These are phyloP conservation scores for Starmerella gropengiesseri DNA, from an alignment of 805 yeast species.

Conservation along the genomic window DNA sequence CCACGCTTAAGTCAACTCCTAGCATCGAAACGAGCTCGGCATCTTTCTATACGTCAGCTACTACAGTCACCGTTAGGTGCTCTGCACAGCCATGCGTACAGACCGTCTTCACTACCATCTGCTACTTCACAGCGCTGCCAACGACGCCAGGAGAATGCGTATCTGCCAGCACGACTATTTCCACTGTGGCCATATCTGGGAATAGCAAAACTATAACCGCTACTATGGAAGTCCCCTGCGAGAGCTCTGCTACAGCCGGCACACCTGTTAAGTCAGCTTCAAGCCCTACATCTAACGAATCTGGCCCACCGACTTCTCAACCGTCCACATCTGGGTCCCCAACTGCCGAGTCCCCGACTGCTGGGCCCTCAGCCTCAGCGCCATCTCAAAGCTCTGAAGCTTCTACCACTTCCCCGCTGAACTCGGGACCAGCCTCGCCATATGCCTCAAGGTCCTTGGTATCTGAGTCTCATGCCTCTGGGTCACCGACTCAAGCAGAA, in stretches of 20 bases:
- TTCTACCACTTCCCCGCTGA: too few relatives aligned
- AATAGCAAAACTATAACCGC: conserved; percentile 8
- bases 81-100: conserved; percentile 10
- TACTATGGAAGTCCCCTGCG: conserved; percentile 9
- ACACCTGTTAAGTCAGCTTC: too few relatives aligned
- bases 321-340: too few relatives aligned
- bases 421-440: too few relatives aligned
- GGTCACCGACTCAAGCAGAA: too few relatives aligned
- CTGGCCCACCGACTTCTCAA: too few relatives aligned
- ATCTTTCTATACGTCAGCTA: neutral
- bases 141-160: conserved; percentile 11
- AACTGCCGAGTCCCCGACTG: too few relatives aligned
- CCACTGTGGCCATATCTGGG: conserved; percentile 13
- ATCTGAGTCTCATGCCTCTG: too few relatives aligned
- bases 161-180: conserved; percentile 7
- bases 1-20: neutral
- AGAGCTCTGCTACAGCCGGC: neutral
- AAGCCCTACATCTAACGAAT: too few relatives aligned
- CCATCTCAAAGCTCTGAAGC: too few relatives aligned
- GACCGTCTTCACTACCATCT: conserved; percentile 13
- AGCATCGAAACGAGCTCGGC: neutral
- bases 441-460: too few relatives aligned
- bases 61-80: conserved; percentile 19
- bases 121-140: conserved; percentile 8
- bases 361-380: too few relatives aligned